Percentiles rank a stretch among this genome's conserved stretches.
Evolutionary conservation across 2,329 filamentous ascomycete genomes (phyloP).

Genomic region (Hymenoscyphus fraxineus): DNA sequence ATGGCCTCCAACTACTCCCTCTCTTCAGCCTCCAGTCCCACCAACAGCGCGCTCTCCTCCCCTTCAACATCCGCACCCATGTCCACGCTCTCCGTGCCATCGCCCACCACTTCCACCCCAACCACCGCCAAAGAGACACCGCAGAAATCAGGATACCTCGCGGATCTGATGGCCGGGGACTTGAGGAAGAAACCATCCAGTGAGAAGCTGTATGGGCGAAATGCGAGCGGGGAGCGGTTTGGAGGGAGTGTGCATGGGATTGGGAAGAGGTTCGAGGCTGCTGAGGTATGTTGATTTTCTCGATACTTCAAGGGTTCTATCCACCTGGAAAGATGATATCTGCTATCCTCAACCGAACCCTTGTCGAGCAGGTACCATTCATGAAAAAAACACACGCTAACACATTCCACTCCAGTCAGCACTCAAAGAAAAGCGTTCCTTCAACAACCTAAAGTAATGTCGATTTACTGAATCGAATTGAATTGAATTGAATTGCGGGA

Average conservation of each 20-base stretch:
- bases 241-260: slow-evolving; percentile 12
- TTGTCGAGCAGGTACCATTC: background rate
- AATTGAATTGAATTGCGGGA: background rate
- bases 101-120: background rate
- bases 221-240: slow-evolving; percentile 22
- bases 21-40: background rate
- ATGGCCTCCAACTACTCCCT: background rate
- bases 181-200: slow-evolving; percentile 24
- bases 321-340: too few relatives aligned
- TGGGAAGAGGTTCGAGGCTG: slow-evolving; percentile 17
- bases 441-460: background rate
- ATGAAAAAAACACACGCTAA: background rate
- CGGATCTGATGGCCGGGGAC: slow-evolving; percentile 13
- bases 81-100: background rate
- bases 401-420: background rate
- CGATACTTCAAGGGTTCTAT: background rate
- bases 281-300: background rate
- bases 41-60: background rate
- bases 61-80: background rate
- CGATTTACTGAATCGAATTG: background rate
- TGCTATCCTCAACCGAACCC: too few relatives aligned
- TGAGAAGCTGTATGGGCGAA: slow-evolving; percentile 23
- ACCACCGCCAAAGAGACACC: background rate
- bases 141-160: background rate
- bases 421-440: background rate